phyloP scores from a whole-genome alignment of 73 alveolate genomes.

The Uronychia setigera region DNA sequence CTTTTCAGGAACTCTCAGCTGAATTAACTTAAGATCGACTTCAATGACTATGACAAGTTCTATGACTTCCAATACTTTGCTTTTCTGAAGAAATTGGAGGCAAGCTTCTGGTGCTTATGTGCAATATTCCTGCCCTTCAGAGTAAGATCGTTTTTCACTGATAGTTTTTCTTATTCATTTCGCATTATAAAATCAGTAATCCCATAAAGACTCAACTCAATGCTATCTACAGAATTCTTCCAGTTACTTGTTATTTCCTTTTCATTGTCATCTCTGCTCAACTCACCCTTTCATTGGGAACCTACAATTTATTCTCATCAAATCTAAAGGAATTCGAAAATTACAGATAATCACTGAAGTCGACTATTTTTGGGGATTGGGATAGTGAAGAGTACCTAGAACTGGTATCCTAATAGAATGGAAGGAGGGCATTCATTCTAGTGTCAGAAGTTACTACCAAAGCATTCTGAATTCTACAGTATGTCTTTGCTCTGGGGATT shows the following conservation, averaged over 20 bases:
- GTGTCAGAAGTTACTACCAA: neutral
- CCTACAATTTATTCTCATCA: neutral
- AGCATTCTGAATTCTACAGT: neutral
- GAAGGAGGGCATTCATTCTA: slow-evolving; percentile 9
- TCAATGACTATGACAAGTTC: neutral
- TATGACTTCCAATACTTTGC: neutral
- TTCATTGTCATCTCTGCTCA: neutral
- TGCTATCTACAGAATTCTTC: neutral
- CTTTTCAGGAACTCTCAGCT: too few species aligned
- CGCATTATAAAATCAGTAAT: slow-evolving; percentile 3
- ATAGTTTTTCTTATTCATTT: neutral
- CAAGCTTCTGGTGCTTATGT: neutral
- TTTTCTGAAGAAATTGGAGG: neutral
- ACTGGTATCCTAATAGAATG: neutral
- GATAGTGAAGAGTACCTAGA: neutral
- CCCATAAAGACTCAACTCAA: neutral
- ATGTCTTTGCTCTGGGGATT: neutral
- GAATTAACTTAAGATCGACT: too few species aligned
- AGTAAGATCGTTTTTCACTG: neutral
- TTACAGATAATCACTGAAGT: neutral
- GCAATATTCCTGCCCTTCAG: neutral
- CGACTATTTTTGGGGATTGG: slow-evolving; percentile 14
- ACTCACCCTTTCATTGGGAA: slow-evolving; percentile 12
- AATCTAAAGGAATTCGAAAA: neutral
- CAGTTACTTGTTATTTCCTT: neutral